Evolutionary conservation across 305 asterid species (phyloP), one percentile per base, ranked within the genome.

Genomic region (Petunia hybrid): DNA sequence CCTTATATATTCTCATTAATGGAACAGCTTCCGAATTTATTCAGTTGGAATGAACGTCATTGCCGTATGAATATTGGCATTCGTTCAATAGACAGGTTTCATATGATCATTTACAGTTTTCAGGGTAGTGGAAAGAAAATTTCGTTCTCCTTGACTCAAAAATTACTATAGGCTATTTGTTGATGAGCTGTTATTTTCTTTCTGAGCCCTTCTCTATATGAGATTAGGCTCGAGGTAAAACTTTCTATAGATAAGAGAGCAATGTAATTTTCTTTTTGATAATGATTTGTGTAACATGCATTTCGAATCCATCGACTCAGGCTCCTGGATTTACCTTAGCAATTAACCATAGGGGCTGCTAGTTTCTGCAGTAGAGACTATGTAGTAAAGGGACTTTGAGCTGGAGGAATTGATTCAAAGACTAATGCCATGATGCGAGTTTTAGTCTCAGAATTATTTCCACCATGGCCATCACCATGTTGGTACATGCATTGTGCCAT

Each of bases 401-500:
- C 76, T 22, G n/a, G 55, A 57, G 80, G 69, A 59, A 40, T 43
- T 9, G 69, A 45, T 76, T 76, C 57, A 61, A 80, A 81, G 36
- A 84, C 57, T 69, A 76, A 53, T 0, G 80, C 45, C 31, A 14
- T 4, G 67, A 86, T 83, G 40, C 67, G 83, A 14, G 66, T 82
- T 40, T 77, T 68, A 3, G 89, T 77, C 57, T 77, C 80, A 1
- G 76, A 71, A 55, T 79, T 84, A 60, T 85, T 62, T 10, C 41
- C 5, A 0, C 81, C 81, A 68, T 83, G 86, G 2, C 86, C 87
- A 61, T 87, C 89, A 51, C 87, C 89, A 75, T 76, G 67, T 40
- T 85, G 82, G 36, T 81, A 86, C 81, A 84, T 78, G 55, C 79
- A 79, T 22, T 81, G 82, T 6, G 85, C 86, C 84, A 86, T 67